Evolutionary conservation across 257 asterid genomes (phyloP).

Genomic region (Primulina huaijiensis): DNA sequence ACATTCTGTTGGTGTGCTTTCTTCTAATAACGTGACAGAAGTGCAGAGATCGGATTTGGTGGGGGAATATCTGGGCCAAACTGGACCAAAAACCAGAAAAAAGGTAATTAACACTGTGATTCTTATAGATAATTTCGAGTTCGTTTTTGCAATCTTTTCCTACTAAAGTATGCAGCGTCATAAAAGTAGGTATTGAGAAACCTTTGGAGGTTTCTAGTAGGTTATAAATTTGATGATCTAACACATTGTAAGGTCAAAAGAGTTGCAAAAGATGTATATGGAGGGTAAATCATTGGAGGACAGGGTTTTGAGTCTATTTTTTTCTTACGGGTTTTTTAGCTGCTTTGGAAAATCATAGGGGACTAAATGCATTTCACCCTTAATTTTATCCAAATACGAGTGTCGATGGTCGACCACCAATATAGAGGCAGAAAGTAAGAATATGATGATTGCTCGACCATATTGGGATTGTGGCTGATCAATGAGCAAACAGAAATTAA

Average conservation of each 20-base stretch:
- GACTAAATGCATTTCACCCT: too few relatives aligned
- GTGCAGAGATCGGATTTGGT: slow-evolving; percentile 82
- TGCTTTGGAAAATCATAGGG: too few relatives aligned
- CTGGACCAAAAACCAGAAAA: slow-evolving; percentile 78
- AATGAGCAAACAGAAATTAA: too few relatives aligned
- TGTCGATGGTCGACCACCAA: too few relatives aligned
- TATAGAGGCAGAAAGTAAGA: too few relatives aligned
- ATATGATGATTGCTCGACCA: too few relatives aligned
- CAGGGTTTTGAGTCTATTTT: background rate
- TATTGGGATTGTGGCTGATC: too few relatives aligned
- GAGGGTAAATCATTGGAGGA: background rate
- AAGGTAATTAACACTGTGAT: slow-evolving; percentile 37
- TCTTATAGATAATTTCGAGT: background rate
- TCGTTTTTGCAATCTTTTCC: background rate
- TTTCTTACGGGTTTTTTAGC: too few relatives aligned
- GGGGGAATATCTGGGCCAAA: slow-evolving; percentile 82
- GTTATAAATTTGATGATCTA: background rate
- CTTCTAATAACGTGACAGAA: slow-evolving; percentile 57
- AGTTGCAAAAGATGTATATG: background rate
- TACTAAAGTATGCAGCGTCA: background rate
- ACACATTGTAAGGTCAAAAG: background rate
- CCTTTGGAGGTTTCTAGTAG: background rate
- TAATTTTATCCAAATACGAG: too few relatives aligned
- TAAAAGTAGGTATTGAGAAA: background rate
- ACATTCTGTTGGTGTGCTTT: slow-evolving; percentile 65